Conservation (phyloP, 75 land plant genomes). For the Cupressus sempervirens region DNA sequence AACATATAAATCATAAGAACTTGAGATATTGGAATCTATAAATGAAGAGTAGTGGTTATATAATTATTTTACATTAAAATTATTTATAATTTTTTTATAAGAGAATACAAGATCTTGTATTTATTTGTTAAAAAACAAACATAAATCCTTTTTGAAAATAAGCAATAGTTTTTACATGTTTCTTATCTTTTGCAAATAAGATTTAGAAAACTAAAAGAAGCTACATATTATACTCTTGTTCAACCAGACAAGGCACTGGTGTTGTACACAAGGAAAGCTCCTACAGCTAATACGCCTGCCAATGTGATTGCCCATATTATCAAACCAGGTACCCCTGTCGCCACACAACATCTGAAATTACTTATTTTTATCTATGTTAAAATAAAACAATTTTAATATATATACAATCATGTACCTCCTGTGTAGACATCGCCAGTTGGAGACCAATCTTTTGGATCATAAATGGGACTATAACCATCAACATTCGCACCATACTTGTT, state of each 20-base stretch:
- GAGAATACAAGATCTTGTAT: too few relatives aligned
- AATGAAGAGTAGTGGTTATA: too few relatives aligned
- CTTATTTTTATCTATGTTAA: not conserved
- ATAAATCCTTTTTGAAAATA: too few relatives aligned
- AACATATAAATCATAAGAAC: too few relatives aligned
- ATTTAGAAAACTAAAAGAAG: too few relatives aligned
- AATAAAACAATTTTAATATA: not conserved
- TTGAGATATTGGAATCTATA: too few relatives aligned
- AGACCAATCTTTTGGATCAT: slow-evolving; percentile 57
- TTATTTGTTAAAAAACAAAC: too few relatives aligned
- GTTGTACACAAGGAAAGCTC: slow-evolving; percentile 88
- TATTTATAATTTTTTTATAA: too few relatives aligned
- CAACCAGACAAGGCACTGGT: slow-evolving; percentile 73
- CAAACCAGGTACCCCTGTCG: slow-evolving; percentile 68
- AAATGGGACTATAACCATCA: slow-evolving; percentile 95
- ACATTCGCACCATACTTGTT: slow-evolving; percentile 97
- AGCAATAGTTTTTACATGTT: too few relatives aligned
- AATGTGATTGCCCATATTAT: slow-evolving; percentile 79
- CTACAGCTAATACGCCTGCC: slow-evolving; percentile 59
- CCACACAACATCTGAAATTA: not conserved
- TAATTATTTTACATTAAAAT: too few relatives aligned
- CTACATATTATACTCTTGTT: not conserved
- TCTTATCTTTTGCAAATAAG: too few relatives aligned
- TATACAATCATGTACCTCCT: slow-evolving; percentile 39
- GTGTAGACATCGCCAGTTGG: slow-evolving; percentile 64